Evolutionary conservation across 805 yeast species (phyloP).

Genomic region (Nakazawaea anatomiae): DNA sequence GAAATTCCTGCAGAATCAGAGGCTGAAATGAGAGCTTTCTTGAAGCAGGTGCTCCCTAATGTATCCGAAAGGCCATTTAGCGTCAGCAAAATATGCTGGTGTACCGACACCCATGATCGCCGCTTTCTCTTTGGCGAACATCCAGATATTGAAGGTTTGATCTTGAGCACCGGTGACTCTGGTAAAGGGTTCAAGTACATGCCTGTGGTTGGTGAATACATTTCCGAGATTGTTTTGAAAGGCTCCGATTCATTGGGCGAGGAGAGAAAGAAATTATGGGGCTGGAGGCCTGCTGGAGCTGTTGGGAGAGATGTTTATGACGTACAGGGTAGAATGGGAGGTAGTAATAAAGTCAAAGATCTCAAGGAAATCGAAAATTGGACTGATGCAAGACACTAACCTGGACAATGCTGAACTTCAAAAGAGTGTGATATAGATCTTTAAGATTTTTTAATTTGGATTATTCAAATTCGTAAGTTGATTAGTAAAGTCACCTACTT

Average conservation of each 20-base stretch:
- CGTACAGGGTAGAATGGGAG: conserved; percentile 17
- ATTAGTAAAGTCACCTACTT: too few species aligned
- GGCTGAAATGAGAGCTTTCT: conserved; percentile 24
- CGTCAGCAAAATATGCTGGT: conserved; percentile 28
- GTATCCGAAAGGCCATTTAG: conserved; percentile 24
- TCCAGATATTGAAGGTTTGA: conserved; percentile 21
- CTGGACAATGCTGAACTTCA: too few species aligned
- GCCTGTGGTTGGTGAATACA: conserved; percentile 28
- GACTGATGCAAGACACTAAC: conserved; percentile 8
- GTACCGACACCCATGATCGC: conserved; percentile 30
- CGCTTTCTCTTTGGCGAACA: conserved; percentile 25
- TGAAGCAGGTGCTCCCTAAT: conserved; percentile 26
- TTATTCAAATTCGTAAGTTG: too few species aligned
- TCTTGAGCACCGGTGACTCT: conserved; percentile 31
- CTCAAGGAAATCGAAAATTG: conserved; percentile 12
- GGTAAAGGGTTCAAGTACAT: conserved; percentile 31
- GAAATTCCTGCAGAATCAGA: conserved; percentile 28
- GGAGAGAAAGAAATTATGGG: conserved; percentile 22
- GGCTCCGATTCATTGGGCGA: conserved; percentile 24
- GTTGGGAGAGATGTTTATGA: conserved; percentile 27
- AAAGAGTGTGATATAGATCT: too few species aligned
- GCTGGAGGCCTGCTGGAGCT: conserved; percentile 29
- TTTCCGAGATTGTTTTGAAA: conserved; percentile 23
- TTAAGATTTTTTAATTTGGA: too few species aligned
- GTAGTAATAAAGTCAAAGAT: conserved; percentile 15